Evolutionary conservation across 2,329 filamentous ascomycete genomes (phyloP), one percentile per base, ranked within the genome.

Genomic region (Atkinsonella hypoxylon): DNA sequence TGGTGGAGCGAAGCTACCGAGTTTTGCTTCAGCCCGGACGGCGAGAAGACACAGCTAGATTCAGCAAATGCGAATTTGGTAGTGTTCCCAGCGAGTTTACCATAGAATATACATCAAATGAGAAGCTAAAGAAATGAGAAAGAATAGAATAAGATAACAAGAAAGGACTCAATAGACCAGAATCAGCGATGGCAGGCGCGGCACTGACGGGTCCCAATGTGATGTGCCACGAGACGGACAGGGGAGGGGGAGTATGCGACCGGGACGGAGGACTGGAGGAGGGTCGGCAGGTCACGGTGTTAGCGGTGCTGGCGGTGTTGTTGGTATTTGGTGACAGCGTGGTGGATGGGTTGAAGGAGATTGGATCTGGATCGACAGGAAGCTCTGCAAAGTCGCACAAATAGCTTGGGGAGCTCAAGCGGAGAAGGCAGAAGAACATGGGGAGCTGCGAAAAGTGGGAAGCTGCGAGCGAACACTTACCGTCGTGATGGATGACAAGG

Each of bases 271-370:
- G 41, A 15, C 22, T 13, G 20, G 30, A n/a, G 39, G 15, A 51
- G 49, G 49, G 43, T 42, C 20, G 44, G 20, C n/a, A 32, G 44
- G 22, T 34, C 6, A 18, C 13, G 49, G 36, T 18, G 38, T 30
- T 34, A 36, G 47, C 31, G 38, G 39, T 34, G 7, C 26, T 4
- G 43, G 47, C 31, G 38, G 39, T 34, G 7, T 7, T 4, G 43
- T 40, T 18, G 38, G 39, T 34, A 22, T 15, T 42, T 31, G 12
- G 12, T 17, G 15, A n/a, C 39, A n/a, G 38, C 22, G 50, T 45
- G 46, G 48, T 48, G 41, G 44, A 48, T 40, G 50, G 45, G n/a
- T 44, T 47, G 45, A 20, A 44, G 49, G 39, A 44, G 45, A 51
- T 32, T 49, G 45, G n/a, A 18, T 45, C 32, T 39, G 49, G 40